Evolutionary conservation across 2,329 filamentous ascomycete species (phyloP).

Genomic region (Epichloe brachyelytri): DNA sequence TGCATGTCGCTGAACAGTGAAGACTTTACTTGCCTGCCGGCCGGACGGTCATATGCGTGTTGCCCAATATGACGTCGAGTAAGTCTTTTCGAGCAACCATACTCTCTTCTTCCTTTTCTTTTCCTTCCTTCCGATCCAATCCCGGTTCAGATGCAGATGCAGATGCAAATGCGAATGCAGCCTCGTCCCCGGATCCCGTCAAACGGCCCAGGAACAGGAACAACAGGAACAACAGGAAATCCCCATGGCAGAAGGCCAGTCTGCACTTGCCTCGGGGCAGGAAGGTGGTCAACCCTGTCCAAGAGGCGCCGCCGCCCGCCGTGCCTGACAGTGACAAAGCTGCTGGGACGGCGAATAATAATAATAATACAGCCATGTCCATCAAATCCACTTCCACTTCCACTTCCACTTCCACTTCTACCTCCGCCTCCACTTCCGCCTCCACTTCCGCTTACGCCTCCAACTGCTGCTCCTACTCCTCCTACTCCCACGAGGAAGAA

Average conservation of each 20-base stretch:
- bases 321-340: neutral
- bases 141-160: conserved; percentile 10
- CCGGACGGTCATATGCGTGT: conserved; percentile 17
- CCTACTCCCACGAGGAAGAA: neutral
- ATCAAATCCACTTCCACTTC: conserved; percentile 1
- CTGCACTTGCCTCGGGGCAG: conserved; percentile 6
- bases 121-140: conserved; percentile 20
- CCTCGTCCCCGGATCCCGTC: neutral
- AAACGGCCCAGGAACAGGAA: neutral
- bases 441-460: neutral
- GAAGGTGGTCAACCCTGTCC: conserved; percentile 6
- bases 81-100: conserved; percentile 29
- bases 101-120: conserved; percentile 24
- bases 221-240: conserved; percentile 5
- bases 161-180: conserved; percentile 7
- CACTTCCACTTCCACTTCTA: conserved; percentile 1
- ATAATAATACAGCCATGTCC: neutral
- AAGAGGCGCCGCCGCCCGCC: conserved; percentile 12
- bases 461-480: neutral
- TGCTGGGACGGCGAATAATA: neutral
- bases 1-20: conserved; percentile 11
- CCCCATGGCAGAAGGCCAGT: conserved; percentile 13
- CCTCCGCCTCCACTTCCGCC: conserved; percentile 1
- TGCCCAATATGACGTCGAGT: conserved; percentile 32
- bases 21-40: conserved; percentile 5